Evolutionary conservation across 2,329 filamentous ascomycete genomes (phyloP), one percentile per base, ranked within the genome.

Genomic region (Claviceps sp.): DNA sequence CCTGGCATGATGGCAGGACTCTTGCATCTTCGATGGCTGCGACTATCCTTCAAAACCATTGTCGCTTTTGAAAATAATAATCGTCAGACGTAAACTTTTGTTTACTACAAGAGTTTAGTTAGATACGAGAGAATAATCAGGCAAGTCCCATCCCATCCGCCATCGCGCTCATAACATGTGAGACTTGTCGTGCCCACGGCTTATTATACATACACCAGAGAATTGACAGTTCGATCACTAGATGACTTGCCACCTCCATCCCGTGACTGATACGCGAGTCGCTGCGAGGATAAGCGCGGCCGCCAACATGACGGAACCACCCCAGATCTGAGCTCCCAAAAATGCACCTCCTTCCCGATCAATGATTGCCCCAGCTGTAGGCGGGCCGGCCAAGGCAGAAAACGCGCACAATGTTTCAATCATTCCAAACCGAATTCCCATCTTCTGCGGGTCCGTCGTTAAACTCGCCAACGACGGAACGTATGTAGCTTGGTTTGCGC

Each of bases 371-470:
- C 72, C 71, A 0, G 70, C 70, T 2, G 67, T 70, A 3, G 71
- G 71, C 20, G 71, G 69, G 0, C 72, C 72, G 3, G 70, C 70
- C 18, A 75, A 60, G 7, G 68, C 67, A 2, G 71, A 71, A 52
- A 74, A 69, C 1, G 65, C 67, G 5, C 65, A 60, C 20, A 72
- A 55, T 0, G 68, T 70, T 47, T 67, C 69, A 20, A 73, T 65
- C 71, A 74, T 73, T 49, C 72, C 71, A 54, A 72, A 72, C 4
- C 72, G 57, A 4, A 66, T 69, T 9, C 72, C 72, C 67, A 73
- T 70, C 61, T 70, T 72, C 22, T 62, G 59, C 22, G 70, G 69
- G 56, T 74, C 68, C 22, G 59, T 62, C 4, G 67, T 73, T 54
- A 74, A 55, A n/a, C 48, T 50, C 13, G 48, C 48, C 30, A 50